These are phyloP conservation scores for Fusarium poae DNA, from an alignment of 2,329 filamentous ascomycete genomes.

Conservation along the genomic window DNA sequence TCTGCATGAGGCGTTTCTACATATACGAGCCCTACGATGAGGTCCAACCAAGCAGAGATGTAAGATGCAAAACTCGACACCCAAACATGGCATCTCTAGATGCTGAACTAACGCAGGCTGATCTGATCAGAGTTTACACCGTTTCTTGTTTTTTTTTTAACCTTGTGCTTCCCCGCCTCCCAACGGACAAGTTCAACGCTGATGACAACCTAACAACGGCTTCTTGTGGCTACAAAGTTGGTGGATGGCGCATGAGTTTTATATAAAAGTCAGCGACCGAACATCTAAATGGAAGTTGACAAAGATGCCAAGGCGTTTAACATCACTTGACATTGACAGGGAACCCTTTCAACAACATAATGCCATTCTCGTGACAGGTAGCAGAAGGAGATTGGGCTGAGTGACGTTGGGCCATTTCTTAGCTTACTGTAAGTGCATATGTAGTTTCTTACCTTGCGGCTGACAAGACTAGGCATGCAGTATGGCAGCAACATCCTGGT, in stretches of 20 bases:
- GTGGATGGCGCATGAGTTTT: constrained; percentile 5
- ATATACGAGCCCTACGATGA: constrained; percentile 39
- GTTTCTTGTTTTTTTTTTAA: constrained; percentile 8
- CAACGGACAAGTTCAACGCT: constrained; percentile 13
- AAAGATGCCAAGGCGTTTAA: constrained; percentile 2
- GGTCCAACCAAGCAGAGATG: constrained; percentile 21
- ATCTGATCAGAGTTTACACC: constrained; percentile 34
- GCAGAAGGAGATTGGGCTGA: neutral
- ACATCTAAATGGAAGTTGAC: neutral
- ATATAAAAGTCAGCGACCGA: neutral
- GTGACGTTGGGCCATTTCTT: constrained; percentile 2
- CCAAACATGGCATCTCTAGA: constrained; percentile 34
- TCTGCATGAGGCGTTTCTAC: constrained; percentile 31
- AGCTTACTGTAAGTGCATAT: constrained; percentile 10
- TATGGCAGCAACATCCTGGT: neutral
- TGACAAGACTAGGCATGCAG: constrained; percentile 25
- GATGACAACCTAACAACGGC: neutral
- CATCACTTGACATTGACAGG: constrained; percentile 19
- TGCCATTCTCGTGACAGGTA: constrained; percentile 4
- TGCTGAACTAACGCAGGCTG: constrained; percentile 15
- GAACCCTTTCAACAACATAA: neutral
- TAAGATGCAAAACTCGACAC: constrained; percentile 8
- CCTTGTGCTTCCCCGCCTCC: constrained; percentile 19
- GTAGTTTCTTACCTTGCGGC: constrained; percentile 3
- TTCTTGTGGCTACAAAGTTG: constrained; percentile 10